Conservation (phyloP, 345 rosid genomes). For the Noccaea bulbosa region DNA sequence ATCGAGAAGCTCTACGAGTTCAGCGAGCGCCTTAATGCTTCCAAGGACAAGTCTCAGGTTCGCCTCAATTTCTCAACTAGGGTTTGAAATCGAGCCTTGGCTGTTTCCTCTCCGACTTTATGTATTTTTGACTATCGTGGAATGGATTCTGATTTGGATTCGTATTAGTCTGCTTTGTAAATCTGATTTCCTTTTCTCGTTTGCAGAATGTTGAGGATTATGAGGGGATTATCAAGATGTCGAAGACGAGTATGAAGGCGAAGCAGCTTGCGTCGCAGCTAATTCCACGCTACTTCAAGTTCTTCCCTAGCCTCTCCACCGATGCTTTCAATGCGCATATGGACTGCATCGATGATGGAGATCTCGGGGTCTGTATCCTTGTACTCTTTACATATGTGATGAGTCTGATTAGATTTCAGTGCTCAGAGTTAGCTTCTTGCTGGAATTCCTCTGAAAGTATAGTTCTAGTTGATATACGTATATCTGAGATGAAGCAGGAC, state of each 20-base stretch:
- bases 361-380: constrained; percentile 69
- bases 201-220: constrained; percentile 80
- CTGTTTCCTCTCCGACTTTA: not conserved
- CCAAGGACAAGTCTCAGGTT: constrained; percentile 97
- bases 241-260: constrained; percentile 79
- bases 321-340: constrained; percentile 78
- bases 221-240: constrained; percentile 78
- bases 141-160: constrained; percentile 11
- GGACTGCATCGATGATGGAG: constrained; percentile 93
- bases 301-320: constrained; percentile 76
- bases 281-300: constrained; percentile 96
- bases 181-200: not conserved
- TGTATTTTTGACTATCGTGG: too few relatives aligned
- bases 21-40: constrained; percentile 89
- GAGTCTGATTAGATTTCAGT: not conserved
- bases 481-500: constrained; percentile 1
- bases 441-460: not conserved
- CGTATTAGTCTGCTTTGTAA: not conserved
- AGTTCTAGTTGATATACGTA: not conserved
- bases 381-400: constrained; percentile 13
- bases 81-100: constrained; percentile 32
- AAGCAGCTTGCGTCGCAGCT: constrained; percentile 98
- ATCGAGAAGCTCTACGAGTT: constrained; percentile 98
- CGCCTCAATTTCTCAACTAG: constrained; percentile 21
- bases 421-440: constrained; percentile 11